Evolutionary conservation across 1,139 yeast genomes (phyloP).

Genomic region (Debaryomyces sp.): DNA sequence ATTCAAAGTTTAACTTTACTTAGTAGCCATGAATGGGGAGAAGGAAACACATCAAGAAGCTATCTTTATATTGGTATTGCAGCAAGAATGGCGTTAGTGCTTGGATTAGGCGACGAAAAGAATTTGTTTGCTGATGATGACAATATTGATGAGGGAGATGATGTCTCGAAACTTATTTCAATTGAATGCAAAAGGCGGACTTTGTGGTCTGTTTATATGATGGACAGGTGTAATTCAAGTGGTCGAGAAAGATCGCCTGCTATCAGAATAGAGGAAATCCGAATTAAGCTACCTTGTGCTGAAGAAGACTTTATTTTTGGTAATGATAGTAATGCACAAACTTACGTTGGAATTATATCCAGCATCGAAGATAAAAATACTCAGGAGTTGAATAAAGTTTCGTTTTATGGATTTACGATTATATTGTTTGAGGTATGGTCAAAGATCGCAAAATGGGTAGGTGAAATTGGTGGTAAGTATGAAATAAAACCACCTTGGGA

Average conservation of each 20-base stretch:
- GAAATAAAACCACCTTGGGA: conserved; percentile 34
- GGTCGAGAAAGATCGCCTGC: conserved; percentile 37
- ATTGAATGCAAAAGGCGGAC: conserved; percentile 38
- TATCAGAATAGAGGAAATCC: conserved; percentile 27
- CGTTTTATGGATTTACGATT: conserved; percentile 28
- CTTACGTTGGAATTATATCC: conserved; percentile 16
- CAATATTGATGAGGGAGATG: conserved; percentile 14
- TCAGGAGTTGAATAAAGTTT: conserved; percentile 11
- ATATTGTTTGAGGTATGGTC: conserved; percentile 37
- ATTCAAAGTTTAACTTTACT: conserved; percentile 39
- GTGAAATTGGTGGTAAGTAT: conserved; percentile 29
- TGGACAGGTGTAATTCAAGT: conserved; percentile 44
- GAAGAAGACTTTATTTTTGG: conserved; percentile 31
- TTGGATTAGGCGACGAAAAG: conserved; percentile 34
- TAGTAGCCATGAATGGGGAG: conserved; percentile 48
- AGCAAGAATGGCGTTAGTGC: conserved; percentile 40
- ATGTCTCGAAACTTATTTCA: conserved; percentile 19
- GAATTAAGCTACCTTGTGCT: conserved; percentile 24
- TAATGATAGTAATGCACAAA: conserved; percentile 15
- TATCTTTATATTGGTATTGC: conserved; percentile 42
- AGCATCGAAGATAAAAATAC: conserved; percentile 14
- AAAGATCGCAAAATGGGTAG: conserved; percentile 36
- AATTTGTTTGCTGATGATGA: conserved; percentile 15
- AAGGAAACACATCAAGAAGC: conserved; percentile 39
- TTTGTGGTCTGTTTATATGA: conserved; percentile 44